Conservation (phyloP, 352 stramenopile species). For the Blastocystis sp. region DNA sequence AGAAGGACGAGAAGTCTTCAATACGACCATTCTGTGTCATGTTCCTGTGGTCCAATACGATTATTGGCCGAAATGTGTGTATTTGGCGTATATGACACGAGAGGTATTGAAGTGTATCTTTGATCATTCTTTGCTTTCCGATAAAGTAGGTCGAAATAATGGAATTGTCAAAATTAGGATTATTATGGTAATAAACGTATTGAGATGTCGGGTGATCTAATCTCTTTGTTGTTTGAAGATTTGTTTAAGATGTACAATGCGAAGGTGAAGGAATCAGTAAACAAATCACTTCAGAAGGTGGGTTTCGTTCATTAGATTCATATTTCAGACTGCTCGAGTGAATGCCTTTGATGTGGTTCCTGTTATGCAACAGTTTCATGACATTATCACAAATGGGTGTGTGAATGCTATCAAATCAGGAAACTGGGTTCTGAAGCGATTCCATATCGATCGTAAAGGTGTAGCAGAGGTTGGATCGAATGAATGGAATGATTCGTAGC, state of each 20-base stretch:
- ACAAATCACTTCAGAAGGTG: conserved; percentile 76
- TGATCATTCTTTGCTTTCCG: conserved; percentile 75
- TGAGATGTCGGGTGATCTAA: conserved; percentile 91
- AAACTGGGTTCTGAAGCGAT: conserved; percentile 98
- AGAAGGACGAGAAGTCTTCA: conserved; percentile 88
- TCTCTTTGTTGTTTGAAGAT: conserved; percentile 97
- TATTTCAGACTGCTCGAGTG: conserved; percentile 64
- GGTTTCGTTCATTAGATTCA: neutral
- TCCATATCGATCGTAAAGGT: conserved; percentile 94
- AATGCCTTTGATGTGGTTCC: conserved; percentile 95
- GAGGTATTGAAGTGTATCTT: conserved; percentile 76
- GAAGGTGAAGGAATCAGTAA: conserved; percentile 90
- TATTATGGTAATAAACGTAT: conserved; percentile 99
- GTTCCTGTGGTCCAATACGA: conserved; percentile 93
- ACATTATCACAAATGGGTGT: conserved; percentile 89
- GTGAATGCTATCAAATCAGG: conserved; percentile 76
- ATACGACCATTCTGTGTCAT: conserved; percentile 95
- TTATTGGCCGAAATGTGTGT: conserved; percentile 92
- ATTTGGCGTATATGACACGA: conserved; percentile 91
- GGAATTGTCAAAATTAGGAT: conserved; percentile 69
- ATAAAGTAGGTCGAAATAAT: conserved; percentile 72
- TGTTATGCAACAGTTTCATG: conserved; percentile 79
- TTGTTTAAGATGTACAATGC: conserved; percentile 95
- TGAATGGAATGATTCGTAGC: conserved; percentile 70
- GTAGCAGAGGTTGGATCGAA: conserved; percentile 61